Base-by-base conservation (phyloP, 2,329 filamentous ascomycete genomes). In the Metarhizium robertsii region DNA sequence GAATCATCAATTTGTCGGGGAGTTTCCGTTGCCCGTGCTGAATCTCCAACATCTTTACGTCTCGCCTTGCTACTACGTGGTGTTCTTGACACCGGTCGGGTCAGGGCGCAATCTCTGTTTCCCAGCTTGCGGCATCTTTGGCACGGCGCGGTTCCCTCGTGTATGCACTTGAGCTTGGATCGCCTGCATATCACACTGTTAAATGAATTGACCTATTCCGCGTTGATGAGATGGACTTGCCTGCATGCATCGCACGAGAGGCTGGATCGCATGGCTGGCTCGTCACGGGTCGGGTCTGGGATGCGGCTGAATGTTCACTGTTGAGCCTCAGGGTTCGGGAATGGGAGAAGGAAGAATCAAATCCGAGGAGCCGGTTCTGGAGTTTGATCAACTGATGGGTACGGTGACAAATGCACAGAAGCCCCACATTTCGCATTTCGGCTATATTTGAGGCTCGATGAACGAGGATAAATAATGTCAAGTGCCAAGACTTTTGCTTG, bases 131-230 rank as follows among this genome's bases (percentile, higher is more conserved):
- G 58, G 32, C 69, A 71, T 38, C 66, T 61, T 18, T 62, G 60
- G 4, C 69, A 71, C 0, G 69, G 69, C 18, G 67, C 54, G 3
- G 36, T 58, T 25, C 69, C 69, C 5, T 58, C 50, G 55, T 71
- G 67, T 13, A 67, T 60, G 52, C 69, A 71, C 49, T 71, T 71
- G 14, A 71, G 60, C 50, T 71, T 71, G 46, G 67, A 69, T 51
- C 61, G 63, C 25, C 69, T 71, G 18, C 13, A 16, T n/a, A 5
- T n/a, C n/a, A 20, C 8, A 14, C 3, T 8, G 20, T 47, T 8
- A 46, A 50, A 36, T 18, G 47, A 8, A 29, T 14, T 10, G 29
- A 13, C n/a, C 11, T 8, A 13, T n/a, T 7, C 1, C 16, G 5
- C 20, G 16, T 43, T 16, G 7, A 42, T 42, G 40, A 34, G 32